Evolutionary conservation across 257 asterid species (phyloP).

Genomic region (Jacaranda mimosifolia): DNA sequence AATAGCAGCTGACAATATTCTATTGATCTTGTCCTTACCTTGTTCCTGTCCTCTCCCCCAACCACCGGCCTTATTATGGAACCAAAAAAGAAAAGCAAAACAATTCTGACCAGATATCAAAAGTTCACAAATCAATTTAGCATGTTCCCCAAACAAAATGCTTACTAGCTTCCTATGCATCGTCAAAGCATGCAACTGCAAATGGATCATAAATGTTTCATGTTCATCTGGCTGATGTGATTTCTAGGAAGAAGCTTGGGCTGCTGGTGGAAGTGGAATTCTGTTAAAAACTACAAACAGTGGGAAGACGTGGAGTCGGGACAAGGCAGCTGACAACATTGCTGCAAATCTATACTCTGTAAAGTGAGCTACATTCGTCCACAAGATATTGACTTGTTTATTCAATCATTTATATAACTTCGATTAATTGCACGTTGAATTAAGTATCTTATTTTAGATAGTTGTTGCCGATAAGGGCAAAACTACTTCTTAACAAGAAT

Average conservation of each 20-base stretch:
- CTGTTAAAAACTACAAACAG: conserved; percentile 87
- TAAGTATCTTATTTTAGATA: neutral
- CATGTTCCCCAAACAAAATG: neutral
- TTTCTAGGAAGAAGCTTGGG: conserved; percentile 94
- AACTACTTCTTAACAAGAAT: neutral
- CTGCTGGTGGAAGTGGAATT: conserved; percentile 98
- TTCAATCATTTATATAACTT: conserved; percentile 1
- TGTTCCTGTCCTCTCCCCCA: neutral
- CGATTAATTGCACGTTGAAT: neutral
- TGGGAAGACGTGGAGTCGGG: conserved; percentile 91
- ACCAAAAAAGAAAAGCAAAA: neutral
- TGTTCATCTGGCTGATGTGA: conserved; percentile 22
- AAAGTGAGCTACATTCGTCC: conserved; percentile 66
- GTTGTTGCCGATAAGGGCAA: neutral
- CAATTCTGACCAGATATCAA: neutral
- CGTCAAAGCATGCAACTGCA: neutral
- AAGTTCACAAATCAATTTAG: neutral
- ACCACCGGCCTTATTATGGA: neutral
- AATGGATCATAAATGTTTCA: neutral
- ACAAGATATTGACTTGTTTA: conserved; percentile 7
- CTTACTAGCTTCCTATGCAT: neutral
- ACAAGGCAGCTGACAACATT: conserved; percentile 95
- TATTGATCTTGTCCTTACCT: neutral
- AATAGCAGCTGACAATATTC: neutral
- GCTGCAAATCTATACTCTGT: conserved; percentile 97